phyloP scores from a whole-genome alignment of 2,329 filamentous ascomycete genomes.

The Fusarium phyllophilum region DNA sequence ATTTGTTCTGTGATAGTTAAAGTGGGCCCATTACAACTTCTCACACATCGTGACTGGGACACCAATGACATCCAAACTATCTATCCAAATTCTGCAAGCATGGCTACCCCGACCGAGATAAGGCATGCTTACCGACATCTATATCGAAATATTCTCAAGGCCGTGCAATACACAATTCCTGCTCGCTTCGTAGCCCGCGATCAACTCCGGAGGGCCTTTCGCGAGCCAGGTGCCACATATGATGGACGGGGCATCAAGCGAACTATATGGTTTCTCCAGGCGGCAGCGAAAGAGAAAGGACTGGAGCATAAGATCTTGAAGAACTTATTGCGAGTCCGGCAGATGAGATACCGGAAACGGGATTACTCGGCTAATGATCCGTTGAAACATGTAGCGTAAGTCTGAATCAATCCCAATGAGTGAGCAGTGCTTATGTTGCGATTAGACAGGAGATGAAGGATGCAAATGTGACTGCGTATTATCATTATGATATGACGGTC shows the following conservation, averaged over 20 bases:
- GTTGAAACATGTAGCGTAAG: slow-evolving; percentile 42
- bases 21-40: slow-evolving; percentile 22
- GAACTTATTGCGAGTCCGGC: slow-evolving; percentile 64
- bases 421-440: slow-evolving; percentile 1
- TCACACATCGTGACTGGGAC: neutral
- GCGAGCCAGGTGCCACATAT: slow-evolving; percentile 55
- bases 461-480: slow-evolving; percentile 53
- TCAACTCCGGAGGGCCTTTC: slow-evolving; percentile 69
- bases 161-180: slow-evolving; percentile 77
- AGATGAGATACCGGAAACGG: slow-evolving; percentile 23
- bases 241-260: slow-evolving; percentile 65
- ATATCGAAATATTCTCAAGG: slow-evolving; percentile 73
- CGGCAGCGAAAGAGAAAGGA: slow-evolving; percentile 70
- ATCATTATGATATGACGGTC: slow-evolving; percentile 75
- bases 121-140: slow-evolving; percentile 76
- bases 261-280: slow-evolving; percentile 76
- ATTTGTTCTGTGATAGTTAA: neutral
- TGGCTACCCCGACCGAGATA: slow-evolving; percentile 54
- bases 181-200: slow-evolving; percentile 71
- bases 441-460: slow-evolving; percentile 32
- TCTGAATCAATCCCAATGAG: neutral
- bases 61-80: neutral
- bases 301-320: slow-evolving; percentile 78
- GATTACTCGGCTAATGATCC: slow-evolving; percentile 9
- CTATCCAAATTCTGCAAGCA: slow-evolving; percentile 12